Evolutionary conservation across 176 grass and related monocot species (phyloP).

Genomic region (Musa itinerans): DNA sequence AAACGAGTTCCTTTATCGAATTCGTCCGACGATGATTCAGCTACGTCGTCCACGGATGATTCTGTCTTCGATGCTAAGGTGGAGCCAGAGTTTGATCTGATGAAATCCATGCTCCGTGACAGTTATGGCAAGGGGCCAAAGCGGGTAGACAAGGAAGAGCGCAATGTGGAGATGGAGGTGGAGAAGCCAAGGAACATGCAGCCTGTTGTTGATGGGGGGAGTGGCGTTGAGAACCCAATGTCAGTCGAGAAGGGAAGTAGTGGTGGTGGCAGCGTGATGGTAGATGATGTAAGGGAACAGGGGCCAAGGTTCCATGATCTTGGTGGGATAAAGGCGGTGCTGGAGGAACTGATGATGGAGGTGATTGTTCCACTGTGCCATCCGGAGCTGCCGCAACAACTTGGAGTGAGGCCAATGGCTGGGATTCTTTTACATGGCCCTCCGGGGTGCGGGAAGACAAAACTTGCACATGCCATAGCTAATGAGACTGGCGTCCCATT

Average conservation of each 20-base stretch:
- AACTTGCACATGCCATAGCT: constrained; percentile 72
- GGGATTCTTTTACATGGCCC: constrained; percentile 77
- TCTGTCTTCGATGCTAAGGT: constrained; percentile 12
- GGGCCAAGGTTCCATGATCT: constrained; percentile 57
- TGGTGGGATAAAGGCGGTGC: constrained; percentile 53
- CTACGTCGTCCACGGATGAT: constrained; percentile 42
- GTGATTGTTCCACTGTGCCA: constrained; percentile 79
- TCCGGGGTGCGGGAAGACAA: constrained; percentile 83
- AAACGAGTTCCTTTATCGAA: neutral
- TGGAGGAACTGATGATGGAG: constrained; percentile 84
- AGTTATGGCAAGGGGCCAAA: constrained; percentile 39
- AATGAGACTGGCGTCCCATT: constrained; percentile 84
- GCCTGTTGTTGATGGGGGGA: constrained; percentile 20
- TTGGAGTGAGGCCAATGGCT: constrained; percentile 66
- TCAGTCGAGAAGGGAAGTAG: constrained; percentile 24
- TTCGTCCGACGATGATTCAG: constrained; percentile 13
- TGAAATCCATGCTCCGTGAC: constrained; percentile 47
- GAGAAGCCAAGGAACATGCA: constrained; percentile 43
- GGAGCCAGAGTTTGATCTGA: constrained; percentile 43
- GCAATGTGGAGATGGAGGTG: constrained; percentile 62
- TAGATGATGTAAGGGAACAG: constrained; percentile 14
- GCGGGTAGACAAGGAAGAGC: constrained; percentile 16
- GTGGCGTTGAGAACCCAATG: constrained; percentile 2
- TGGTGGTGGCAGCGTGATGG: neutral
- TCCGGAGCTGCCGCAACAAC: constrained; percentile 48